phyloP scores from a whole-genome alignment of 208 protist genomes.

The Wallacemonas collosoma region DNA sequence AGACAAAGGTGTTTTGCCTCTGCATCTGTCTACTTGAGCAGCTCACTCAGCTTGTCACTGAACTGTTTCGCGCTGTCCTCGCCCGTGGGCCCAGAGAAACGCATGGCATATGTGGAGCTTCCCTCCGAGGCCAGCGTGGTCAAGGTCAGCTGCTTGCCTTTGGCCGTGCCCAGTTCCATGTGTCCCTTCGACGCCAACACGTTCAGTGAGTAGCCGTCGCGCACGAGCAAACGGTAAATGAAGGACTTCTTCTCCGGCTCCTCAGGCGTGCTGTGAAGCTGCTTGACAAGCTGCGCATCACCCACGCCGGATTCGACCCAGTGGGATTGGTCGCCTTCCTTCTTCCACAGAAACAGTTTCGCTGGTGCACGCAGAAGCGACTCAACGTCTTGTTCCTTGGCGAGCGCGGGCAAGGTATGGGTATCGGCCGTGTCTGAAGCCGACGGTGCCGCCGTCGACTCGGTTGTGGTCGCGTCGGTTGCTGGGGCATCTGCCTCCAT shows the following conservation, averaged over 20 bases:
- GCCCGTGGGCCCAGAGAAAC: constrained; percentile 60
- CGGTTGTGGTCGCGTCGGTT: neutral
- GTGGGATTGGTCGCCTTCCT: constrained; percentile 37
- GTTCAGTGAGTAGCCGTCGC: constrained; percentile 84
- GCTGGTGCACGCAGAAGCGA: constrained; percentile 47
- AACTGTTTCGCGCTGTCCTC: constrained; percentile 56
- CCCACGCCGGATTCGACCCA: constrained; percentile 75
- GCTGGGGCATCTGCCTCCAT: constrained; percentile 42
- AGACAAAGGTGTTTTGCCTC: neutral
- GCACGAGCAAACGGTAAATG: constrained; percentile 74
- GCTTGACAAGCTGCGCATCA: constrained; percentile 54
- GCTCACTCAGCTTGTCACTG: constrained; percentile 42
- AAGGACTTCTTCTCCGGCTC: constrained; percentile 29
- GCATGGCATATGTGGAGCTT: constrained; percentile 61
- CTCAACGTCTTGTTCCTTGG: constrained; percentile 37
- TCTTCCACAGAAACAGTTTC: constrained; percentile 72
- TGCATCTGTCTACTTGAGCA: constrained; percentile 12
- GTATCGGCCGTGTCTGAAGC: constrained; percentile 23
- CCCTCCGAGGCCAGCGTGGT: constrained; percentile 34
- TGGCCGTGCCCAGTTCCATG: constrained; percentile 47
- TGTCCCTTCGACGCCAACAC: constrained; percentile 39
- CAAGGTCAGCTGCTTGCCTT: constrained; percentile 63
- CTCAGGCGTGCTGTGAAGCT: neutral
- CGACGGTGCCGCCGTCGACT: constrained; percentile 15
- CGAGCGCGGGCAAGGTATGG: constrained; percentile 20